Percentiles rank a stretch among this genome's conserved stretches.
These are phyloP conservation scores for Rosellinia necatrix DNA, from an alignment of 2,329 filamentous ascomycete genomes.

Conservation along the genomic window DNA sequence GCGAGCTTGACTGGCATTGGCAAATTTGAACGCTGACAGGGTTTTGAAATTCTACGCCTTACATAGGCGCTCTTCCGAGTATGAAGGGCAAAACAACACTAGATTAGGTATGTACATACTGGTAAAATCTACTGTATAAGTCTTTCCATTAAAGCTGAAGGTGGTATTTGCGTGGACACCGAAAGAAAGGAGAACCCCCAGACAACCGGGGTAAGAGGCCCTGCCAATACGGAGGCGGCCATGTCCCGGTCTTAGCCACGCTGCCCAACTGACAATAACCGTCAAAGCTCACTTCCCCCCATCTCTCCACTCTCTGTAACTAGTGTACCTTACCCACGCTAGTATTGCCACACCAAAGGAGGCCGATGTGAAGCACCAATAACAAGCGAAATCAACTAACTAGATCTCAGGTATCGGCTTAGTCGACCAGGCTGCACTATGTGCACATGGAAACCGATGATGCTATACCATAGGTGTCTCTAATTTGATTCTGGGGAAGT, in stretches of 20 bases:
- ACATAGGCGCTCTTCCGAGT: no score
- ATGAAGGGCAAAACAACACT: no score
- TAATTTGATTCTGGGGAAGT: no score
- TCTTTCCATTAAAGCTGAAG: conserved; percentile 2
- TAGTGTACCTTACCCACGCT: neutral
- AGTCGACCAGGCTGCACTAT: no score
- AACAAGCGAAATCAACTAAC: no score
- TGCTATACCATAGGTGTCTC: no score
- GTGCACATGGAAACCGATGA: no score
- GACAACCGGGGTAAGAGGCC: neutral
- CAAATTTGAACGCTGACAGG: conserved; percentile 1
- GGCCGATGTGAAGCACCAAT: no score
- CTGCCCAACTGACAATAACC: conserved; percentile 1
- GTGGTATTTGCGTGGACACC: conserved; percentile 15
- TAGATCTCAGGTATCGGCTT: no score
- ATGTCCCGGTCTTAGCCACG: conserved; percentile 21
- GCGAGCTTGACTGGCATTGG: neutral
- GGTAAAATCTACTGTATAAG: conserved; percentile 14
- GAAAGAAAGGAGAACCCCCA: conserved; percentile 16
- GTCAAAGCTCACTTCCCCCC: conserved; percentile 7
- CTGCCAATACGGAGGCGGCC: conserved; percentile 14
- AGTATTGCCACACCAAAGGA: no score
- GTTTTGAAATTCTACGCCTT: no score
- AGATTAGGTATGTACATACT: conserved; percentile 1
- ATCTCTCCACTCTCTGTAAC: conserved; percentile 9